Evolutionary conservation across 495 filamentous ascomycete genomes (phyloP), one percentile per base, ranked within the genome.

Genomic region (Daldinia decipiens): DNA sequence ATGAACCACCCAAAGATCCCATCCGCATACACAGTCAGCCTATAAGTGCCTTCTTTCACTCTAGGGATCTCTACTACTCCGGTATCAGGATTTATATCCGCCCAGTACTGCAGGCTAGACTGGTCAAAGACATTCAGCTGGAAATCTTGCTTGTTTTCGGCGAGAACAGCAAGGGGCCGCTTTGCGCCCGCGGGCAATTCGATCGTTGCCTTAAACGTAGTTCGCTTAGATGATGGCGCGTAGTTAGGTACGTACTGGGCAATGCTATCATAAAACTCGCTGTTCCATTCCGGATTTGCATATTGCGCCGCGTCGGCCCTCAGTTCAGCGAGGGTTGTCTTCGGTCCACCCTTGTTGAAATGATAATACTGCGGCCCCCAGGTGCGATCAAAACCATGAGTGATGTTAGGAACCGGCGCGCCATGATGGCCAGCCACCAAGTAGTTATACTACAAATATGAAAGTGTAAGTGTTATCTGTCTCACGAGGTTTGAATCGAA

Each of bases 361-460:
- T 86, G 71, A 62, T 84, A 89, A 71, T 82, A 88, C 59, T 86
- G 84, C 47, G 85, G 86, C 2, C 86, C 86, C 58, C 84, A 87
- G 0, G 85, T 87, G 24, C 85, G 79, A 65, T 87, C 84, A 67
- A 87, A 88, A 19, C 87, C 87, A 68, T 85, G 65, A 0, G 86
- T 88, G 68, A 88, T 87, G 40, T 87, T 87, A 5, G 87, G 86
- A 3, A 82, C 83, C 47, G 82, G 83, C 56, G 85, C 85, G 13
- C 85, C 84, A 53, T 88, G 85, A 68, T 88, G 85, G 55, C 87
- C 87, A 5, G 82, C 85, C 1, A 87, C 84, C 26, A 81, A 59
- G 29, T 81, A 75, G 51, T 76, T 74, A 51, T 79, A 73, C 74
- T 76, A 59, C 11, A 19, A 40, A 52, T 0, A 45, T n/a, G 19